Conservation (phyloP, 2,329 filamentous ascomycete genomes). For the Fusarium circinatum region DNA sequence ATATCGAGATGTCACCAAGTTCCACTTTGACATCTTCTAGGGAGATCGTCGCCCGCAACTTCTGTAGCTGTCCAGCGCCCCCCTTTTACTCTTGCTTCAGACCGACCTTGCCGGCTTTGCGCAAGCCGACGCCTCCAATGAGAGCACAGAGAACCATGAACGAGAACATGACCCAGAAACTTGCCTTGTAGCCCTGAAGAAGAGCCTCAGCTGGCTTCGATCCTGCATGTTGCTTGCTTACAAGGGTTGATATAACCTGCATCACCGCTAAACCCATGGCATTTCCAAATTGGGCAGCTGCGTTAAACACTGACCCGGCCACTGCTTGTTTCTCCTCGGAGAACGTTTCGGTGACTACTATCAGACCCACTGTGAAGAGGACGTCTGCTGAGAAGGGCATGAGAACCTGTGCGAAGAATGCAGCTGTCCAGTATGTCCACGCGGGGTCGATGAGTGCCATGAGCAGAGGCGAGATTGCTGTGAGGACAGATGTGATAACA, state of each 20-base stretch:
- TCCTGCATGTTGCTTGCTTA: constrained; percentile 49
- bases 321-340: constrained; percentile 66
- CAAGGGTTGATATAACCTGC: constrained; percentile 55
- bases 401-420: constrained; percentile 56
- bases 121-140: constrained; percentile 53
- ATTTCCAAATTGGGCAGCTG: constrained; percentile 65
- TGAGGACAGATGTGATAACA: constrained; percentile 52
- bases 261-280: constrained; percentile 59
- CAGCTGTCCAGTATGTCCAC: constrained; percentile 62
- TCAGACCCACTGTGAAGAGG: constrained; percentile 65
- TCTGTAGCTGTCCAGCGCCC: background rate
- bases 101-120: constrained; percentile 45
- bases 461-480: constrained; percentile 59
- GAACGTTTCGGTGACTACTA: constrained; percentile 65
- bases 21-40: background rate
- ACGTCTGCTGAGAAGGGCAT: constrained; percentile 57
- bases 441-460: constrained; percentile 63
- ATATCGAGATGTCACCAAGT: background rate
- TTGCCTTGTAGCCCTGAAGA: constrained; percentile 60
- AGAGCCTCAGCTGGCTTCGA: constrained; percentile 47
- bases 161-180: constrained; percentile 62
- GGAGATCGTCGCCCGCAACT: background rate
- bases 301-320: constrained; percentile 71
- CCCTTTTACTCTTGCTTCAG: constrained; percentile 54
- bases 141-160: constrained; percentile 55